These are phyloP conservation scores for Diospyros lotus DNA, from an alignment of 148 eudicot genomes.

Conservation along the genomic window DNA sequence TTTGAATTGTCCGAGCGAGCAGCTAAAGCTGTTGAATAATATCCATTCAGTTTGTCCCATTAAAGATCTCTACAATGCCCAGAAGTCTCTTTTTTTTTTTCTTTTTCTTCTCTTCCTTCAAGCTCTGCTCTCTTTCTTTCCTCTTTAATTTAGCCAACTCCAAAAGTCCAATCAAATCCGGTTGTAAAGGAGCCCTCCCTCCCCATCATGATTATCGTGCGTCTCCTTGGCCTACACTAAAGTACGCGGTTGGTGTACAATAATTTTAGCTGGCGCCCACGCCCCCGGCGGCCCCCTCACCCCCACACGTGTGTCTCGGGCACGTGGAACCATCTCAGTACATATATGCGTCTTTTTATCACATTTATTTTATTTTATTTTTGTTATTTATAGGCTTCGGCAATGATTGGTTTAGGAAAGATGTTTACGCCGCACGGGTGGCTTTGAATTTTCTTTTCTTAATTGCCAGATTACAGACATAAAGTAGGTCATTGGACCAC, in stretches of 20 bases:
- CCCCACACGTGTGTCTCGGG: not conserved
- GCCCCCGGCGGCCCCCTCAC: not conserved
- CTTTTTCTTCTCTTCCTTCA: too few relatives aligned
- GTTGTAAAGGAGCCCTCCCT: conserved; percentile 9
- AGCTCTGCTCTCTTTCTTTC: not conserved
- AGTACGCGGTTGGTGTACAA: conserved; percentile 6
- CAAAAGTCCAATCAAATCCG: conserved; percentile 13
- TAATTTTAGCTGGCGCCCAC: not conserved
- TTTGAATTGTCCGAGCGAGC: too few relatives aligned
- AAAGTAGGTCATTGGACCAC: not conserved
- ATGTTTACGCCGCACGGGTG: not conserved
- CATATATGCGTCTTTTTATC: too few relatives aligned
- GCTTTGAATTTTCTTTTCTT: not conserved
- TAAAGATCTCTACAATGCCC: not conserved
- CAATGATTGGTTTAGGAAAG: not conserved
- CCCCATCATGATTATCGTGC: not conserved
- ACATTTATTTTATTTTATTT: too few relatives aligned
- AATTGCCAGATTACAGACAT: not conserved
- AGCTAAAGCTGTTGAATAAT: not conserved
- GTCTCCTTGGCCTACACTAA: conserved; percentile 9
- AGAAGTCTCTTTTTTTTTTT: too few relatives aligned
- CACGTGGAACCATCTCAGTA: not conserved
- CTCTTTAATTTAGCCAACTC: not conserved
- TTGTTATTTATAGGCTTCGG: not conserved
- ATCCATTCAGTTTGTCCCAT: not conserved